These are phyloP conservation scores for Metarhizium robertsii DNA, from an alignment of 2,329 filamentous ascomycete species.

Conservation along the genomic window DNA sequence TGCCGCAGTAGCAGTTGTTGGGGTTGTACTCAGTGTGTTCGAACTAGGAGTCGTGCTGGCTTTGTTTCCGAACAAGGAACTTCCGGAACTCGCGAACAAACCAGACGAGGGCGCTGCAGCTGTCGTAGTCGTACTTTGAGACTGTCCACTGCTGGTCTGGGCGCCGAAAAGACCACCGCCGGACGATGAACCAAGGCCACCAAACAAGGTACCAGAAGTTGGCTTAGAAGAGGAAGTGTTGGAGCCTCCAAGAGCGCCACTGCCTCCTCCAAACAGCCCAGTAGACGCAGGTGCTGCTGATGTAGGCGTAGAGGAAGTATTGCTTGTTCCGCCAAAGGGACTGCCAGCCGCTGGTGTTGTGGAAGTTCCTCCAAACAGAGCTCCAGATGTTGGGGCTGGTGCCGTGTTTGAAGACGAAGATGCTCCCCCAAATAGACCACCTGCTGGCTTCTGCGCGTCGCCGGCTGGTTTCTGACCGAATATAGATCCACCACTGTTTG, in stretches of 20 bases:
- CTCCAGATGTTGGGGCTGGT: slow-evolving; percentile 13
- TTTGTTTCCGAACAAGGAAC: slow-evolving; percentile 20
- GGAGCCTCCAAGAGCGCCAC: slow-evolving; percentile 9
- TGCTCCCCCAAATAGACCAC: slow-evolving; percentile 16
- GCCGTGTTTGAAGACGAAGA: slow-evolving; percentile 17
- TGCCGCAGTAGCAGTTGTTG: slow-evolving; percentile 15
- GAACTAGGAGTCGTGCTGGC: slow-evolving; percentile 2
- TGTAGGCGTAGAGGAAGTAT: slow-evolving; percentile 5
- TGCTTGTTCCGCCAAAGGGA: slow-evolving; percentile 10
- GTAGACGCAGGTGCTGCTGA: slow-evolving; percentile 11
- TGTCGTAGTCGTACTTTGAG: slow-evolving; percentile 13
- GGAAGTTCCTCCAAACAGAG: slow-evolving; percentile 20
- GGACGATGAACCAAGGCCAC: slow-evolving; percentile 8
- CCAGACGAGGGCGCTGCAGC: slow-evolving; percentile 18
- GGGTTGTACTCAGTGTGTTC: neutral
- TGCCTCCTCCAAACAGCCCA: slow-evolving; percentile 12
- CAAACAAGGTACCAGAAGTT: slow-evolving; percentile 18
- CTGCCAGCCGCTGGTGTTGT: slow-evolving; percentile 11
- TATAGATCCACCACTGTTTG: slow-evolving; percentile 17
- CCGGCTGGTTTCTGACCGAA: slow-evolving; percentile 23
- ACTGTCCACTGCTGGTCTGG: slow-evolving; percentile 7
- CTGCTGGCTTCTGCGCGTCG: slow-evolving; percentile 18
- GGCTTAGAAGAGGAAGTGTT: slow-evolving; percentile 13
- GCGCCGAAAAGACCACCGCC: slow-evolving; percentile 8
- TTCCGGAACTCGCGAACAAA: slow-evolving; percentile 20